These are phyloP conservation scores for Xylaria sp. DNA, from an alignment of 2,329 filamentous ascomycete genomes.

Conservation along the genomic window DNA sequence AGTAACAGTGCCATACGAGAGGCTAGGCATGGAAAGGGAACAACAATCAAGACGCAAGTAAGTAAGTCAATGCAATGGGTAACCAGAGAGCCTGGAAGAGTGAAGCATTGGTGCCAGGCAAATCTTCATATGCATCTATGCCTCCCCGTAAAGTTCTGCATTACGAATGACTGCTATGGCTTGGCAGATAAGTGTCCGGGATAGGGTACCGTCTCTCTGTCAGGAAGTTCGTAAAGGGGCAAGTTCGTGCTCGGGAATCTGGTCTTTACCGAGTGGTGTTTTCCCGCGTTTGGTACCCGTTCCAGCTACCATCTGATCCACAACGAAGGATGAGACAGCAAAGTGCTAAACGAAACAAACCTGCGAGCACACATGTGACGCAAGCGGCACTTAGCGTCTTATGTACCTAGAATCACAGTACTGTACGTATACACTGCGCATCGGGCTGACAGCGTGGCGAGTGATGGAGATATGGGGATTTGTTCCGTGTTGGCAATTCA, in stretches of 20 bases:
- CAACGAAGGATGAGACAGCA: conserved; percentile 21
- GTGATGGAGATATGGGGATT: conserved; percentile 24
- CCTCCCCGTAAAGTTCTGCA: neutral
- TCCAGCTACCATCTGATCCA: conserved; percentile 10
- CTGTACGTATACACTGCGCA: conserved; percentile 11
- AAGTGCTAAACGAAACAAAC: conserved; percentile 25
- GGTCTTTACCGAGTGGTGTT: conserved; percentile 11
- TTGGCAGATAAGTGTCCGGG: neutral
- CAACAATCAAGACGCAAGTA: neutral
- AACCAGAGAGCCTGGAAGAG: neutral
- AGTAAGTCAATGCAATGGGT: neutral
- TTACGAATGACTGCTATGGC: neutral
- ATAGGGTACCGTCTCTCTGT: neutral
- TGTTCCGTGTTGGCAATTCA: conserved; percentile 26
- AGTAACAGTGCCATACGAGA: conserved; percentile 30
- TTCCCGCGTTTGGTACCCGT: neutral
- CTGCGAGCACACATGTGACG: conserved; percentile 22
- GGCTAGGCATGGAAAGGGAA: neutral
- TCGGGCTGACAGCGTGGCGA: conserved; percentile 26
- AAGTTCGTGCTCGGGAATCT: neutral
- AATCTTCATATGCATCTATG: conserved; percentile 11
- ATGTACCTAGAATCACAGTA: conserved; percentile 19
- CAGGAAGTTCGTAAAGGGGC: neutral
- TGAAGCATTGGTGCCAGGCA: neutral
- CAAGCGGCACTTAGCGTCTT: conserved; percentile 7